Evolutionary conservation across 2,329 filamentous ascomycete genomes (phyloP).

Genomic region (Biscogniauxia mediterranea): DNA sequence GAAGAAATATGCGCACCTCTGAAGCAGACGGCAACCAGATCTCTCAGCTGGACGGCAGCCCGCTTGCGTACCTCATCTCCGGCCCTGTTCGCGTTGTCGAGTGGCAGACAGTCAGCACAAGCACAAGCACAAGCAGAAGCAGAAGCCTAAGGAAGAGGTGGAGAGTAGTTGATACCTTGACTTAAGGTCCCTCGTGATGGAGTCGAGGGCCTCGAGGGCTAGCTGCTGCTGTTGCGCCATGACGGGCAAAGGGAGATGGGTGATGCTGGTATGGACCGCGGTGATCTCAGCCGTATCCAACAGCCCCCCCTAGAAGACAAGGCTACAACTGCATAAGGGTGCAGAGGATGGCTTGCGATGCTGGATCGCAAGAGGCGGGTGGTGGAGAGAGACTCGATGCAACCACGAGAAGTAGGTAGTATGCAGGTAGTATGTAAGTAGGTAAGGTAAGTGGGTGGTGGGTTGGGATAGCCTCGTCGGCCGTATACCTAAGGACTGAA

Average conservation of each 20-base stretch:
- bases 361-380: constrained; percentile 19
- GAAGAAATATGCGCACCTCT: constrained; percentile 43
- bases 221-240: constrained; percentile 49
- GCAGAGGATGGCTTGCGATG: constrained; percentile 20
- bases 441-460: no score
- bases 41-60: constrained; percentile 52
- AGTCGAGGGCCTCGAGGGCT: constrained; percentile 55
- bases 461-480: no score
- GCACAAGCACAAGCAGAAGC: not conserved
- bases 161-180: constrained; percentile 44
- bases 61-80: constrained; percentile 53
- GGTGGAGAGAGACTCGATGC: not conserved
- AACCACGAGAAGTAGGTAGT: no score
- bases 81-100: constrained; percentile 23
- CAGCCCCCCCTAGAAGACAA: constrained; percentile 29
- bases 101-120: not conserved
- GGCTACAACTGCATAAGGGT: constrained; percentile 25
- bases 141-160: not conserved
- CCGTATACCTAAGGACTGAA: no score
- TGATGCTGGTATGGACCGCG: not conserved
- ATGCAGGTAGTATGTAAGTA: no score
- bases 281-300: constrained; percentile 28
- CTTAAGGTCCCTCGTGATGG: constrained; percentile 53
- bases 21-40: constrained; percentile 54
- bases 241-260: constrained; percentile 21